A percentile compares a stretch with the other conserved stretches of the same genome.
These are phyloP conservation scores for Selaginella moellendorffii DNA, from an alignment of 75 land plant genomes.

Conservation along the genomic window DNA sequence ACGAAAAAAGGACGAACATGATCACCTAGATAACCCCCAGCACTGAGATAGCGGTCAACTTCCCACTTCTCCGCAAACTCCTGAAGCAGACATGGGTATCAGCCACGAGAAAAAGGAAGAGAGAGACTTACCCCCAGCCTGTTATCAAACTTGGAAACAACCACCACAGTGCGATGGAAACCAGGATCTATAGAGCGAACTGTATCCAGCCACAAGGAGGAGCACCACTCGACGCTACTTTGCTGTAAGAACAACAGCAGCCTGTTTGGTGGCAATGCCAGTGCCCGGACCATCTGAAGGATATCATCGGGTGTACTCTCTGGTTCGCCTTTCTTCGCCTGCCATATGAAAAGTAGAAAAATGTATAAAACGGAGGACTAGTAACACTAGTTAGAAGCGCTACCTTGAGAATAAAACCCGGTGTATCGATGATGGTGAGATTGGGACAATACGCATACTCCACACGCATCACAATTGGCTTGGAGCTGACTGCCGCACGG, in stretches of 20 bases:
- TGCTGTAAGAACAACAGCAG: constrained; percentile 85
- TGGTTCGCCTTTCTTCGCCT: constrained; percentile 96
- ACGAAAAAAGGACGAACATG: constrained; percentile 76
- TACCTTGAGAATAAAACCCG: constrained; percentile 94
- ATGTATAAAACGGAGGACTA: not conserved
- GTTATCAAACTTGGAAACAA: constrained; percentile 94
- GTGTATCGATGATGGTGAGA: constrained; percentile 91
- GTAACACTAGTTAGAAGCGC: not conserved
- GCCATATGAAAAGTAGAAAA: not conserved
- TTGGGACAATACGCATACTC: constrained; percentile 93
- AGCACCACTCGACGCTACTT: constrained; percentile 99
- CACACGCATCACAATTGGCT: constrained; percentile 94
- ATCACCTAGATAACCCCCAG: constrained; percentile 92
- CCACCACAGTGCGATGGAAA: constrained; percentile 68
- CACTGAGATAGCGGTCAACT: constrained; percentile 80
- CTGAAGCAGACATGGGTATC: constrained; percentile 22
- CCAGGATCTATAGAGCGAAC: constrained; percentile 78
- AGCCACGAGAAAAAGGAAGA: not conserved
- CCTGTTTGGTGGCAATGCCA: constrained; percentile 80
- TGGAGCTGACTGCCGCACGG: constrained; percentile 60
- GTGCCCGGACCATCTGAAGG: constrained; percentile 63
- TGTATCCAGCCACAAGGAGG: constrained; percentile 87
- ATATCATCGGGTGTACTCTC: constrained; percentile 92
- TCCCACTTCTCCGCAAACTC: constrained; percentile 93
- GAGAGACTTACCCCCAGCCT: constrained; percentile 59